phyloP scores from a whole-genome alignment of 2,329 filamentous ascomycete genomes.

The Hypoxylon sp. region DNA sequence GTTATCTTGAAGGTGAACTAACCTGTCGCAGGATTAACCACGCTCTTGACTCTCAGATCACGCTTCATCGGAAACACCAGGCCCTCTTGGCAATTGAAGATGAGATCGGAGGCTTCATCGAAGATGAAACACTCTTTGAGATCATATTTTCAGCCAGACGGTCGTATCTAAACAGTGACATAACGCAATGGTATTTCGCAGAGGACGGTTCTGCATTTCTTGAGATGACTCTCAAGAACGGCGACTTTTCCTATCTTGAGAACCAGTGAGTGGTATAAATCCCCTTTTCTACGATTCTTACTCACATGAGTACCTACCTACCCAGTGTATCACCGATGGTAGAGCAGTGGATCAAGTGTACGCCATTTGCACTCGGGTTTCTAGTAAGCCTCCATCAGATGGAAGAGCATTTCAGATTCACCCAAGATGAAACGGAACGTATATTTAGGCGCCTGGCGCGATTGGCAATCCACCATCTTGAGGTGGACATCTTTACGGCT shows the following conservation, averaged over 20 bases:
- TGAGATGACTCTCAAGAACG: constrained; percentile 18
- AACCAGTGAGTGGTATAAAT: too few relatives aligned
- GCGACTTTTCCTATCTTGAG: constrained; percentile 22
- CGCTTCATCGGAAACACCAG: constrained; percentile 12
- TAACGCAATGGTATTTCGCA: too few relatives aligned
- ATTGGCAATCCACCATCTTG: constrained; percentile 6
- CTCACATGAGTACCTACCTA: too few relatives aligned
- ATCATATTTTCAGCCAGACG: too few relatives aligned
- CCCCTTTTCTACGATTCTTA: too few relatives aligned
- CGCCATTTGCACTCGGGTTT: constrained; percentile 31
- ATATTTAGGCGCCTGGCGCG: constrained; percentile 27
- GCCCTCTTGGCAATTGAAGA: constrained; percentile 21
- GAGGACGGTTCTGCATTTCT: constrained; percentile 34
- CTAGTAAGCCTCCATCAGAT: constrained; percentile 12
- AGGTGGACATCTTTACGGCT: too few relatives aligned
- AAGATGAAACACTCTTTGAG: too few relatives aligned
- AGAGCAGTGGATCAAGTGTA: not conserved
- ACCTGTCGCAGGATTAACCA: constrained; percentile 16
- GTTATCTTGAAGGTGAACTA: not conserved
- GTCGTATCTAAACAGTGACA: too few relatives aligned
- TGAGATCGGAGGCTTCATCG: too few relatives aligned
- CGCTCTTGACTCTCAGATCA: constrained; percentile 6
- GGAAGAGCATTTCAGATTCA: constrained; percentile 15
- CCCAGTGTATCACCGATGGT: constrained; percentile 22
- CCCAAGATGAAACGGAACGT: constrained; percentile 7